Conservation (phyloP, 2,329 filamentous ascomycete genomes). For the Salinomyces thailandicus region DNA sequence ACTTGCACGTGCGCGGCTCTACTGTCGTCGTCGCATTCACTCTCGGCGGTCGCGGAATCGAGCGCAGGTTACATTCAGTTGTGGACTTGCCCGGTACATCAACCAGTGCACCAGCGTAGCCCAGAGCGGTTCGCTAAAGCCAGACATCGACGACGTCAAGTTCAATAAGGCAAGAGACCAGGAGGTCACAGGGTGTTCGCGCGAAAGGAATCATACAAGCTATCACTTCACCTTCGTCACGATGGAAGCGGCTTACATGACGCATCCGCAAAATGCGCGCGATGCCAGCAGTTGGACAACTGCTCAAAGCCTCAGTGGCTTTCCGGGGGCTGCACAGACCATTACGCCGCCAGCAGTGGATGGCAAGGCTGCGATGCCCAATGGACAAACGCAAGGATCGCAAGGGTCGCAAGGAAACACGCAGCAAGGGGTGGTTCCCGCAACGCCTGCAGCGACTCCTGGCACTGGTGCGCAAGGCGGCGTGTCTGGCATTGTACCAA, state of each 20-base stretch:
- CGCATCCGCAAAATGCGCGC: slow-evolving; percentile 79
- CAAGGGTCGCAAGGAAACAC: no score
- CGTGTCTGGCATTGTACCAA: slow-evolving; percentile 79
- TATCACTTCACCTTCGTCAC: slow-evolving; percentile 25
- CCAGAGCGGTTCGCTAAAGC: not conserved
- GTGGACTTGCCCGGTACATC: not conserved
- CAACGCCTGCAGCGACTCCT: slow-evolving; percentile 85
- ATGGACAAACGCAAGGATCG: slow-evolving; percentile 32
- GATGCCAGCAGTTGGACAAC: slow-evolving; percentile 75
- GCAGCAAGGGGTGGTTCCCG: slow-evolving; percentile 64
- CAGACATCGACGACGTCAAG: not conserved
- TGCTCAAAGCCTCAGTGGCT: slow-evolving; percentile 72
- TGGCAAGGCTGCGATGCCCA: slow-evolving; percentile 24
- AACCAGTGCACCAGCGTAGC: not conserved
- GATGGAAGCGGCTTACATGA: slow-evolving; percentile 73
- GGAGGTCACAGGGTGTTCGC: not conserved
- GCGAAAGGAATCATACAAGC: not conserved
- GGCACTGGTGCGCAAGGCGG: slow-evolving; percentile 56
- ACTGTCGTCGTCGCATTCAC: not conserved
- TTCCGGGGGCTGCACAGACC: slow-evolving; percentile 60
- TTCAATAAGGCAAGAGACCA: not conserved
- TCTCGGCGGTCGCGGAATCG: not conserved
- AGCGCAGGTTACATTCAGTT: not conserved
- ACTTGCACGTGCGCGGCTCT: not conserved
- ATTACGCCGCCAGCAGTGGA: slow-evolving; percentile 73